Base-by-base conservation (phyloP, 2,329 filamentous ascomycete species). In the Zasmidium citrigriseum region DNA sequence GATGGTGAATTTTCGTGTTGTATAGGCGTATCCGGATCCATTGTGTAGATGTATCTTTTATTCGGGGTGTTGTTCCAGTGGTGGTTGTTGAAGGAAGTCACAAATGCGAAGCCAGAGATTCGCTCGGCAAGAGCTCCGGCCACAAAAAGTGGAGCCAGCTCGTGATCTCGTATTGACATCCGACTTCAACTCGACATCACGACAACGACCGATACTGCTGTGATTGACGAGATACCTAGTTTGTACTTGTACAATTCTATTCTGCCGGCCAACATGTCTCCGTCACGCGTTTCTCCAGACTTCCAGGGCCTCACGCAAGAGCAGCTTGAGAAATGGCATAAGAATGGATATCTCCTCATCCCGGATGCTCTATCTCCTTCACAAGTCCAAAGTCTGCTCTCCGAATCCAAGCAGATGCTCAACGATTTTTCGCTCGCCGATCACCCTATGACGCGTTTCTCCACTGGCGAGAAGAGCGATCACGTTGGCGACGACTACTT, bases 401-500 rank as follows among this genome's bases (percentile, higher is more conserved):
- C 77, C 60, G 91, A 96, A 76, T 95, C 92, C 4, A 81, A 88
- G 70, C 77, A 78, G 29, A 83, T 97, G 62, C 89, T 98, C 50
- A 79, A 86, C 54, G 80, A 83, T 61, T 93, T 99, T 77, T 83
- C 87, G 38, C 82, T 98, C n/a, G 81, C 85, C 34, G 84, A 89
- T 58, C 95, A 98, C 76, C 93, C 95, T 1, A 88, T 98, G 82
- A 98, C 95, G 9, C 89, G 88, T 72, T 99, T 99, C 83, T 90
- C 89, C 25, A 97, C 93, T 0, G 93, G 93, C 66, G 81, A 86
- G 68, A 77, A 82, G 71, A 76, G 77, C 47, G 83, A 87, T n/a
- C 93, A 98, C 77, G 90, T 97, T 11, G 93, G 93, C 62, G 95
- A 98, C 78, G 86, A 89, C 72, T 99, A 99, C 82, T 98, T 99